These are phyloP conservation scores for Candolleomyces aberdarensis DNA, from an alignment of 768 basidiomycete genomes.

Conservation along the genomic window DNA sequence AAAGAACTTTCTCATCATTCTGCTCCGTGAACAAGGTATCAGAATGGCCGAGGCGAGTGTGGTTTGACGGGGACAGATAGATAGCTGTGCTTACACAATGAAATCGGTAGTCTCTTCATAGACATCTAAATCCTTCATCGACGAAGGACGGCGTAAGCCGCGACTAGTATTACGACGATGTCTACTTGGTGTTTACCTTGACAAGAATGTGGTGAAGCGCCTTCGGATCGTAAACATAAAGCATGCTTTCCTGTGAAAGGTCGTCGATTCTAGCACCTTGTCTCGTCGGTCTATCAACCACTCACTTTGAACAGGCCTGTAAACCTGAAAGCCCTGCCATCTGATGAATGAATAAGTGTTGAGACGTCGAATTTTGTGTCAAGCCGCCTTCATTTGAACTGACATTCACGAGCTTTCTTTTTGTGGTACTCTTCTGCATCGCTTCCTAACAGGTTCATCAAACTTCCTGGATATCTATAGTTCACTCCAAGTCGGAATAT, in stretches of 20 bases:
- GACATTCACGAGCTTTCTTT: no score
- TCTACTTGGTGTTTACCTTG: constrained; percentile 22
- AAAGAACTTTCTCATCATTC: neutral
- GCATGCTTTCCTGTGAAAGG: constrained; percentile 7
- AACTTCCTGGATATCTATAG: no score
- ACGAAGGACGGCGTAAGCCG: neutral
- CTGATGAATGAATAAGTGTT: no score
- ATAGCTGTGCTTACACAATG: neutral
- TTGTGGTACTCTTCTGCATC: no score
- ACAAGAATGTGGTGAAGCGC: constrained; percentile 44
- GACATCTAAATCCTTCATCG: constrained; percentile 27
- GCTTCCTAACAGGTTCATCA: no score
- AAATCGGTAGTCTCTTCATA: constrained; percentile 15
- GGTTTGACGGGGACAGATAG: no score
- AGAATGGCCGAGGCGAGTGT: constrained; percentile 11
- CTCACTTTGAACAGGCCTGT: constrained; percentile 34
- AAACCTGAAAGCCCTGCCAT: constrained; percentile 33
- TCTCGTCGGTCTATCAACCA: neutral
- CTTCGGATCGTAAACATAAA: constrained; percentile 43
- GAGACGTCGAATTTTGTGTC: no score
- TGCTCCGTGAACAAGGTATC: neutral
- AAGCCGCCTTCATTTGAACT: no score
- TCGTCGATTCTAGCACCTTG: neutral
- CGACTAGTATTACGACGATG: no score
- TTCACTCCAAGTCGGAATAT: no score